Base-by-base conservation (phyloP, 768 basidiomycete species). In the Lenzites betulinus region DNA sequence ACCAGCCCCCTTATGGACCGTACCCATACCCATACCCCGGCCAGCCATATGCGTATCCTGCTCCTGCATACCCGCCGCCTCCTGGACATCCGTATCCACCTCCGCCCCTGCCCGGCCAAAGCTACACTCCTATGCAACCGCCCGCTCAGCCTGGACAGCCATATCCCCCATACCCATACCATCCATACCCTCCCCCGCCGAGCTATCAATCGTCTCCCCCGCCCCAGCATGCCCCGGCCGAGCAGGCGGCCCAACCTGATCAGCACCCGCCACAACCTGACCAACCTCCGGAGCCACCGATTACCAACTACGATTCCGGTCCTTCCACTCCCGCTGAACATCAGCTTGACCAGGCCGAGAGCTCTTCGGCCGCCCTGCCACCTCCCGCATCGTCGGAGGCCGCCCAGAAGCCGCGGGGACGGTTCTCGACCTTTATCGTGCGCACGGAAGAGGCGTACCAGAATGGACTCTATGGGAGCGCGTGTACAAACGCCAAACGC, bases 11-110 rank as follows among this genome's bases (percentile, higher is more conserved):
- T 4, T 70, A 66, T 41, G 44, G 62, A 3, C 26, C 64, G 4
- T 66, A 65, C 54, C 63, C 64, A 20, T 66, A 62, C 44, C 59
- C 63, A 30, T 63, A 58, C 48, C 55, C 68, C 11, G 47, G 47
- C 2, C 54, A 56, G 35, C 54, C 54, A 2, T 56, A 46, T 36
- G 54, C 43, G 3, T 68, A 66, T 35, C 56, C 62, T 2, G 59
- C 57, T 12, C 56, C 58, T 16, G 55, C 63, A 16, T 53, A 51
- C 26, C 60, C 64, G n/a, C 53, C 53, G n/a, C 54, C 47, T 22
- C 47, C 39, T 47, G 57, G 64, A 3, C 54, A 56, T 1, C 54
- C 63, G 25, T 61, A 61, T 26, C 56, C 54, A n/a, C 51, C 44
- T n/a, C 30, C 59, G 23, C 58, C 59, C 16, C 53, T 48, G 2